Base-by-base conservation (phyloP, 257 asterid species). In the Lavandula angustifolia region DNA sequence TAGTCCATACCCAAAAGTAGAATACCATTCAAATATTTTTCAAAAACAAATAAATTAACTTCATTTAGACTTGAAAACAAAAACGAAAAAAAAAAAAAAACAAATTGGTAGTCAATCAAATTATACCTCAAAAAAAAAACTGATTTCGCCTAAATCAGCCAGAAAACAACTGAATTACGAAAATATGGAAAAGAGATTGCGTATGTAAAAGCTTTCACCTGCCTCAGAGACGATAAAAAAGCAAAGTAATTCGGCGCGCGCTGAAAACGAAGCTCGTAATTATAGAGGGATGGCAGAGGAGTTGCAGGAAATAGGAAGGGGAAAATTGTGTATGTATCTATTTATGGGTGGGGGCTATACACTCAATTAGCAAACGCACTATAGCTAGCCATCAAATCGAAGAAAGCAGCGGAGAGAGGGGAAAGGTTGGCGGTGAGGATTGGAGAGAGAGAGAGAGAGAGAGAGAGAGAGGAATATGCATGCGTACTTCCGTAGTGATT, bases 401-500 rank as follows among this genome's bases (percentile, higher is more conserved):
- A 10, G 34, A 57, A 37, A 10, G 48, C 22, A 58, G 71, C 31
- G 31, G 52, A 22, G 50, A 40, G 16, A 32, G 64, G 7, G 14
- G 14, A 37, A 51, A 38, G 46, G 73, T 40, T 38, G 64, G 64
- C 65, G 52, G 65, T 57, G 73, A 52, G 64, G n/a, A 35, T 46
- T 32, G 56, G 31, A 10, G 40, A 5, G 67, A 22, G 47, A 42
- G 55, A 44, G 42, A 13, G 64, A 31, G 59, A 38, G 63, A 52
- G 58, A 40, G 5, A 49, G 32, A 17, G 6, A 44, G 47, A 11
- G 17, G 18, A 53, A 66, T 60, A 42, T 75, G 80, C 76, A 75
- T 75, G 80, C 76, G 80, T 67, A 68, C 34, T n/a, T n/a, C n/a
- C n/a, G n/a, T n/a, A n/a, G n/a, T 27, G 29, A 35, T 32, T 48